These are phyloP conservation scores for Phialophora macrospora DNA, from an alignment of 2,329 filamentous ascomycete genomes.

Conservation along the genomic window DNA sequence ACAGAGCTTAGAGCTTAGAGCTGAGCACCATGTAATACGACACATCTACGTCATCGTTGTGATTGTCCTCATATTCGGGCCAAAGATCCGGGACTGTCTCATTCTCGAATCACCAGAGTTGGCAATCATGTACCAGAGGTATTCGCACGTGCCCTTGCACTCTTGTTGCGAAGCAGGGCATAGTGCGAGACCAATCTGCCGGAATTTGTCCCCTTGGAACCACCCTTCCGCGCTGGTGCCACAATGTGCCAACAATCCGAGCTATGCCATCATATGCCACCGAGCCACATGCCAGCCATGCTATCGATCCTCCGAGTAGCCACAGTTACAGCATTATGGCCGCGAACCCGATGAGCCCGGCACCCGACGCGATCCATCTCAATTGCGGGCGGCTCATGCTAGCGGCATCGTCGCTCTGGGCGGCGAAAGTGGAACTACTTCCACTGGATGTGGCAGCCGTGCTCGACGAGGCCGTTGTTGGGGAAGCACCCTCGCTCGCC, in stretches of 20 bases:
- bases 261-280: background rate
- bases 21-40: background rate
- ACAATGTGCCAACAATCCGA: background rate
- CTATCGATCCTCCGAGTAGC: background rate
- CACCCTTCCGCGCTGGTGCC: background rate
- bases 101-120: background rate
- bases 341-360: background rate
- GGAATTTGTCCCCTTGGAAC: background rate
- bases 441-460: background rate
- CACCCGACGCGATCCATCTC: background rate
- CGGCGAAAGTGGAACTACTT: background rate
- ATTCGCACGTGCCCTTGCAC: background rate
- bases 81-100: background rate
- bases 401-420: background rate
- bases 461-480: background rate
- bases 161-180: background rate
- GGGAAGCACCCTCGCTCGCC: background rate
- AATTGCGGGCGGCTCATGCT: background rate
- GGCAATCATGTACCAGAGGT: background rate
- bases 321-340: conserved; percentile 25
- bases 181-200: background rate
- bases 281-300: background rate
- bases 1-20: background rate
- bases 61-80: background rate
- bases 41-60: background rate